Evolutionary conservation across 2,329 filamentous ascomycete genomes (phyloP), one percentile per base, ranked within the genome.

Genomic region (Pyrenochaeta sp.): DNA sequence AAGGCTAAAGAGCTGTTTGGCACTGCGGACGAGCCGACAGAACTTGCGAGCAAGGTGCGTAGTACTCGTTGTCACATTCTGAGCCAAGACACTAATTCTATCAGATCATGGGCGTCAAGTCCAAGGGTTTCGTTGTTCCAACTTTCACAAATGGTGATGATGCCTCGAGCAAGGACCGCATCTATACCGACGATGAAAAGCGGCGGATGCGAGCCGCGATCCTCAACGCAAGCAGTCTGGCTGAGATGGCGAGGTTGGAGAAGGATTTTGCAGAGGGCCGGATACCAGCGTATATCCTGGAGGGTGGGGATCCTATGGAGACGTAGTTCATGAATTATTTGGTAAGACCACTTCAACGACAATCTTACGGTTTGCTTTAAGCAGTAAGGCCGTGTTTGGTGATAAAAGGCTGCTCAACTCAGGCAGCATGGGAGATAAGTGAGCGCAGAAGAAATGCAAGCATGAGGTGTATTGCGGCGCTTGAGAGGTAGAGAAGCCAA

Each of bases 231-330:
- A 92, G 89, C 75, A 96, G 90, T 70, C 75, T 99, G 69, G 89
- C 92, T 64, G 95, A 98, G 79, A 96, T 99, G 72, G 89, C 91
- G 51, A 84, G 87, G 63, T 76, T 99, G 72, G 95, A 99, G 81
- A 96, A 94, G 81, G 91, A 95, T 76, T 79, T 98, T 62, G 90
- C 91, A 58, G 94, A 98, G 75, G 95, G 95, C 1, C 83, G 90
- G 69, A 83, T 98, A 75, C 94, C 94, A 2, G 66, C 67, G 17
- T 54, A 71, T 27, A 58, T 74, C 23, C 52, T 73, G 18, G 63
- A 68, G 32, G 66, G 63, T 5, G 64, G 55, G 20, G 68, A 71
- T 7, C 35, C 66, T 2, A 73, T 69, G 69, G 68, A 73, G 50
- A 67, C 61, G 20, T 74, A 62, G 45, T n/a, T 9, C 4, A 10